Evolutionary conservation across 2,329 filamentous ascomycete genomes (phyloP), one percentile per base, ranked within the genome.

Genomic region (Proliferodiscus dingleyae): DNA sequence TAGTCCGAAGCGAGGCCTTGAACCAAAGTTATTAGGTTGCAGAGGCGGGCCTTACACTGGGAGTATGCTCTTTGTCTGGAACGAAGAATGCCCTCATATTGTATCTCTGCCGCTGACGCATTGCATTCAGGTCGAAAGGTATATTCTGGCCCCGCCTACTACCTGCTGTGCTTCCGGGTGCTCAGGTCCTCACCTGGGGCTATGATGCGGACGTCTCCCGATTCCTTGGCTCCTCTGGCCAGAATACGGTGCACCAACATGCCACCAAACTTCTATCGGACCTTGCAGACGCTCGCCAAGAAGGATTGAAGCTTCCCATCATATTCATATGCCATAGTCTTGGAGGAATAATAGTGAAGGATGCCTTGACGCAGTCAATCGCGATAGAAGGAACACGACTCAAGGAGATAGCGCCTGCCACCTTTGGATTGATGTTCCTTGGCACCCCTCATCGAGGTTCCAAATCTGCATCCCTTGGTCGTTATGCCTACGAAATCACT

Each of bases 391-490:
- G 22, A 22, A n/a, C 18, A 11, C 32, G 41, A 19, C 16, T 43
- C 19, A 37, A 37, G 32, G 22, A 19, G 6, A 11, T 41, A 7
- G 26, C 32, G 3, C 3, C 29, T 13, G 22, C 10, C 18, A 26
- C 22, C 3, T 19, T 22, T 18, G 43, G 43, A 15, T 19, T 45
- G 6, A 23, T 32, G 11, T 45, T 45, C 11, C 26, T 40, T 11
- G 43, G 43, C 16, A 45, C 43, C 9, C 43, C 43, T 3, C 43
- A 45, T 45, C 43, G 37, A 21, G 43, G 43, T 6, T 45, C 43
- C 19, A 23, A 15, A 11, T 39, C 36, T 21, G 43, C 43, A 4
- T 22, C 36, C 5, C 32, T 39, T 10, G 43, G 34, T 6, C 39
- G 37, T 11, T 10, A 22, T 18, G 36, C 29, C 15, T 39, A 32